phyloP scores from a whole-genome alignment of 2,329 filamentous ascomycete genomes.

The Drechslerella coelobrocha region DNA sequence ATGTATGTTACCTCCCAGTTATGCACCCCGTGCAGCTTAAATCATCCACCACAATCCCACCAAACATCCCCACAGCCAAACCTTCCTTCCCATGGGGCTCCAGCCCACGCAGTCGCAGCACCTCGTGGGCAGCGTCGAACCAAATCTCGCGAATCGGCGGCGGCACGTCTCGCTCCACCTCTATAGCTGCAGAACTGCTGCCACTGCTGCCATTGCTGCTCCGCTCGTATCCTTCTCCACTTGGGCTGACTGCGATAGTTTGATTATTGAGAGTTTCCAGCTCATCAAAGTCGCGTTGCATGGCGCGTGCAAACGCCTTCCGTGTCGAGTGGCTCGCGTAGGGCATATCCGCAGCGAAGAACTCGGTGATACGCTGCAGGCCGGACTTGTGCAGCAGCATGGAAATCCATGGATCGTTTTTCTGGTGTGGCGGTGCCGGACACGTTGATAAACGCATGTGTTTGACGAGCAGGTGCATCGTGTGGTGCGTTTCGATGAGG shows the following conservation, averaged over 20 bases:
- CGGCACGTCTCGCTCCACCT: conserved; percentile 38
- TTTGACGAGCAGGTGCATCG: conserved; percentile 55
- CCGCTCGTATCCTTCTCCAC: conserved; percentile 16
- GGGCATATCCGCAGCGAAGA: conserved; percentile 54
- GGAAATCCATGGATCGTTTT: conserved; percentile 54
- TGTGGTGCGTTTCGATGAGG: conserved; percentile 54
- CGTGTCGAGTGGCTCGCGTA: conserved; percentile 49
- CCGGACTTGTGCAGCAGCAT: conserved; percentile 53
- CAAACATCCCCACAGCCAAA: conserved; percentile 43
- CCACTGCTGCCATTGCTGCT: conserved; percentile 28
- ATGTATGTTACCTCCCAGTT: conserved; percentile 2
- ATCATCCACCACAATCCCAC: conserved; percentile 37
- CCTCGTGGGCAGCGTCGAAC: conserved; percentile 55
- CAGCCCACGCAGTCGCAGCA: conserved; percentile 51
- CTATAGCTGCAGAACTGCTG: conserved; percentile 12
- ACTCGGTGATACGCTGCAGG: conserved; percentile 53
- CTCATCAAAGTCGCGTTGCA: conserved; percentile 55
- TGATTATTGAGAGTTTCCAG: conserved; percentile 14
- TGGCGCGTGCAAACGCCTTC: conserved; percentile 54
- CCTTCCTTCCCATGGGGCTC: conserved; percentile 52
- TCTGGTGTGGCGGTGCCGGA: conserved; percentile 54
- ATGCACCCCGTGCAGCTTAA: conserved; percentile 38
- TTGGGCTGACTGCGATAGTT: neutral
- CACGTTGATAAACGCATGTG: conserved; percentile 53
- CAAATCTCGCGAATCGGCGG: conserved; percentile 55